These are phyloP conservation scores for Acephala macrosclerotiorum DNA, from an alignment of 2,329 filamentous ascomycete species.

Conservation along the genomic window DNA sequence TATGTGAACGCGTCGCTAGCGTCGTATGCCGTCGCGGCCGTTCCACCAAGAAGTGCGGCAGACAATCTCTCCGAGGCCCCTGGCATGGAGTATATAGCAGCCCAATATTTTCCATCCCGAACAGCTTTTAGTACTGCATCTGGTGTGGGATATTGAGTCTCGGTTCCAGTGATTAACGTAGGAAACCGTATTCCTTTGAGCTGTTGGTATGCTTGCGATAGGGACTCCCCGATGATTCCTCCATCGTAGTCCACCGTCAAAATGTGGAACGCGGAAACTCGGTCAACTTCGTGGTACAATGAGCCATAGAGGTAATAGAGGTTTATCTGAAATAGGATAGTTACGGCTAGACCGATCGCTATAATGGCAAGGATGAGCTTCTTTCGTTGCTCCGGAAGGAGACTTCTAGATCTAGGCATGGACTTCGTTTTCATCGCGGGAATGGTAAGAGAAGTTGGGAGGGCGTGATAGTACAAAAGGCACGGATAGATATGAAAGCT, in stretches of 20 bases:
- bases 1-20: slow-evolving; percentile 43
- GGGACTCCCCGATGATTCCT: slow-evolving; percentile 48
- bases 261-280: slow-evolving; percentile 54
- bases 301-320: slow-evolving; percentile 44
- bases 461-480: not conserved
- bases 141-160: slow-evolving; percentile 39
- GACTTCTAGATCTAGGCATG: slow-evolving; percentile 1
- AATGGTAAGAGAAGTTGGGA: slow-evolving; percentile 1
- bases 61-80: slow-evolving; percentile 44
- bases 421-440: not conserved
- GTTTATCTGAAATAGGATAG: slow-evolving; percentile 27
- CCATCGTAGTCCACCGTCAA: slow-evolving; percentile 70
- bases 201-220: slow-evolving; percentile 42
- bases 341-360: slow-evolving; percentile 5
- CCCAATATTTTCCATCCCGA: slow-evolving; percentile 48
- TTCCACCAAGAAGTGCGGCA: slow-evolving; percentile 39
- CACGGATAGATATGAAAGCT: not conserved
- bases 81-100: slow-evolving; percentile 43
- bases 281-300: slow-evolving; percentile 35
- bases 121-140: slow-evolving; percentile 43
- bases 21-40: slow-evolving; percentile 41
- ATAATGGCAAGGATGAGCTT: slow-evolving; percentile 14
- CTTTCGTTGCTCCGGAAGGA: slow-evolving; percentile 11
- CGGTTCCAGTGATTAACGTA: slow-evolving; percentile 40
- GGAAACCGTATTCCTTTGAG: slow-evolving; percentile 42